These are phyloP conservation scores for Malassezia furfur DNA, from an alignment of 1,284 basidiomycete genomes.

Conservation along the genomic window DNA sequence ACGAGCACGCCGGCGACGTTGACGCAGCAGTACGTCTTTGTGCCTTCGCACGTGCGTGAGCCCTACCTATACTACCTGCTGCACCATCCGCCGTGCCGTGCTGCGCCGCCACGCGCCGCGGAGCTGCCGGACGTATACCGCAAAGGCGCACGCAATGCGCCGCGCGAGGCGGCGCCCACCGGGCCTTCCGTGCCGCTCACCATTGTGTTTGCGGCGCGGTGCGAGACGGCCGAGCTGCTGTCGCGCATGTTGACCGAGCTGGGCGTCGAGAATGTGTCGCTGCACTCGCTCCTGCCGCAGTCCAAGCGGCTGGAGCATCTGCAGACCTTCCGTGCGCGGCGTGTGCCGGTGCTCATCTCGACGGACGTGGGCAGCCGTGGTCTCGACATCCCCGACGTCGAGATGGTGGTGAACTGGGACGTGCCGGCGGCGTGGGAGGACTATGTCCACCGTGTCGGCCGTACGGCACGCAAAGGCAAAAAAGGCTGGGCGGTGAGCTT, in stretches of 20 bases:
- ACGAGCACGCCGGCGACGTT: constrained; percentile 74
- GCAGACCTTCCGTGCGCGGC: constrained; percentile 70
- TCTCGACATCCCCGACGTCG: constrained; percentile 58
- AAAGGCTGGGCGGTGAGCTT: constrained; percentile 84
- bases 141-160: background rate
- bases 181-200: constrained; percentile 58
- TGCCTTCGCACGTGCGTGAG: constrained; percentile 90
- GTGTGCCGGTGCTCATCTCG: constrained; percentile 39
- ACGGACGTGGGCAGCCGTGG: constrained; percentile 48
- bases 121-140: background rate
- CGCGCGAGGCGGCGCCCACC: constrained; percentile 19
- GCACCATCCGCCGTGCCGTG: constrained; percentile 58
- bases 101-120: background rate
- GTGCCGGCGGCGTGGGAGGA: constrained; percentile 60
- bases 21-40: constrained; percentile 80
- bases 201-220: constrained; percentile 85
- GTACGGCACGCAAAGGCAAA: constrained; percentile 87
- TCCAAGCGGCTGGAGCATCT: constrained; percentile 74
- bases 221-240: constrained; percentile 66
- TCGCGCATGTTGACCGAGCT: constrained; percentile 65
- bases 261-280: constrained; percentile 70
- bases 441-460: constrained; percentile 58
- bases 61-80: constrained; percentile 83
- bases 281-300: constrained; percentile 88
- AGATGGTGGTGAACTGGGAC: constrained; percentile 95